Base-by-base conservation (phyloP, 2,329 filamentous ascomycete species). In the Xylaria sp. region DNA sequence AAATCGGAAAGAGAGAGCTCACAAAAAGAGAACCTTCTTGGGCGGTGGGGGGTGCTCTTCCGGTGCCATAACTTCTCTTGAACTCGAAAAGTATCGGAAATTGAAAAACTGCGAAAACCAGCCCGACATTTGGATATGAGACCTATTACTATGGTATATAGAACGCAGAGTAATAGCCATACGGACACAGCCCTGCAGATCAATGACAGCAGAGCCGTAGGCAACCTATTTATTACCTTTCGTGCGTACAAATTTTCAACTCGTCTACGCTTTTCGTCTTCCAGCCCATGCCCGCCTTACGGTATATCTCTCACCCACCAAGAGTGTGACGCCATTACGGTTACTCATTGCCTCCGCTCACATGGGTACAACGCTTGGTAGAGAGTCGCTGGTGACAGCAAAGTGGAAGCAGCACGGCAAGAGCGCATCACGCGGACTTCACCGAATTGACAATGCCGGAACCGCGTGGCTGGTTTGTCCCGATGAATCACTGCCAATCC, bases 1-100 rank as follows among this genome's bases (percentile, higher is more conserved):
- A 9, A 11, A n/a, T n/a, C 23, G 28, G 11, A 1, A 45, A 21
- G 7, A 14, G 43, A 33, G 9, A 15, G 14, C 62, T 56, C 45
- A 65, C 62, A 64, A 64, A 33, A 65, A 65, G 45, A 65, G 56
- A 3, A 65, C 59, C 51, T 65, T 65, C 59, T 62, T 65, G 19
- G 50, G 55, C 1, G 54, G 17, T 23, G 53, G 23, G 6, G 50
- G 43, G 45, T 49, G 45, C 54, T 62, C 60, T 50, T 62, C 60
- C 7, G 49, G 58, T 9, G 58, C 62, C 58, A 58, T 64, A 12
- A 15, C 33, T 50, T 43, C 11, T 14, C 5, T 19, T 45, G 14
- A 12, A 4, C n/a, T 19, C 38, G 14, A 12, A 4, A 12, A 37
- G 19, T 6, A n/a, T 23, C 5, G 2, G 14, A 23, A 25, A n/a